Evolutionary conservation across 2,329 filamentous ascomycete species (phyloP).

Genomic region (Aspergillus sp.): DNA sequence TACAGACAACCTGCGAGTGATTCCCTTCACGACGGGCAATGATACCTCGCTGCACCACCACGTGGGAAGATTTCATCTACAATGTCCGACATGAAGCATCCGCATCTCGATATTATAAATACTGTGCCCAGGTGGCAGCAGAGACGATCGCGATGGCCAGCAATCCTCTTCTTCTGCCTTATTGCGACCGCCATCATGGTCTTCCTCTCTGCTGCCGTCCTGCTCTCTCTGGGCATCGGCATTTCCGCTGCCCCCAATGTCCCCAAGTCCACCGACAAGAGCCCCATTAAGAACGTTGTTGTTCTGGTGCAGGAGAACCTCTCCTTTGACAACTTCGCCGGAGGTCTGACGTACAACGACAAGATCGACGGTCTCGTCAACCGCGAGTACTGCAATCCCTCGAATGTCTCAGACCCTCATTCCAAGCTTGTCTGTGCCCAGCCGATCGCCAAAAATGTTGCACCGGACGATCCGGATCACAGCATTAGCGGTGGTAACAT

Average conservation of each 20-base stretch:
- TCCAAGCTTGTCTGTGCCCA: conserved; percentile 32
- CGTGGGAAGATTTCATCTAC: no score
- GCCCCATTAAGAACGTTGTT: conserved; percentile 46
- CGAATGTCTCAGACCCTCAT: conserved; percentile 21
- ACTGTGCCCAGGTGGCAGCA: no score
- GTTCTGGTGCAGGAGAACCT: conserved; percentile 43
- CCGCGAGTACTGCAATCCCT: conserved; percentile 36
- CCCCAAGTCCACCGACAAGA: neutral
- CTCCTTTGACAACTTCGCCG: conserved; percentile 37
- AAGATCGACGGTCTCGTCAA: conserved; percentile 31
- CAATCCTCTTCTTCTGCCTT: no score
- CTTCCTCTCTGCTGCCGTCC: neutral
- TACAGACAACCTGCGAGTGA: no score
- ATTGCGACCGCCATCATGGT: neutral
- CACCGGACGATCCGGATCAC: conserved; percentile 41
- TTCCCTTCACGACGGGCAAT: no score
- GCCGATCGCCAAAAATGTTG: conserved; percentile 33
- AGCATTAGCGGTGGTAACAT: conserved; percentile 39
- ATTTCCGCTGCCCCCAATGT: conserved; percentile 4
- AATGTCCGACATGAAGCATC: no score
- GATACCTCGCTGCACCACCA: no score
- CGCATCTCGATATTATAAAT: no score
- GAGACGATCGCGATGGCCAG: no score
- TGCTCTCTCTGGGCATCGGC: conserved; percentile 6
- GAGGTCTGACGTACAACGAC: conserved; percentile 34